A percentile compares a stretch with the other conserved stretches of the same genome.
phyloP scores from a whole-genome alignment of 371 early-diverging fungal genomes.

The Cladochytrium tenue region DNA sequence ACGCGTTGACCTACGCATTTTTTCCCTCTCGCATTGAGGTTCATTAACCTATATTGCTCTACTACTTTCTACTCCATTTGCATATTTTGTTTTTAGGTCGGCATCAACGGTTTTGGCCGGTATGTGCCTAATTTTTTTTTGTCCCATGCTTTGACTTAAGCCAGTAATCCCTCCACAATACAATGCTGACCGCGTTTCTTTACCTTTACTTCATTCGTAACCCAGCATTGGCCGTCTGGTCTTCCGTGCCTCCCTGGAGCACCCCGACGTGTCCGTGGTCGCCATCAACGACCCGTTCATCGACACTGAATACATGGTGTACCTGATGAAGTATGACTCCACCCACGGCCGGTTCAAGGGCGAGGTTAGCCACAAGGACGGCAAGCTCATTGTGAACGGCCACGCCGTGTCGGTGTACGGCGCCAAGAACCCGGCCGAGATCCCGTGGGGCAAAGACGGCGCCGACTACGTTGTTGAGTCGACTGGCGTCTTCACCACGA shows the following conservation, averaged over 20 bases:
- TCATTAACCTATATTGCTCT: too few species aligned
- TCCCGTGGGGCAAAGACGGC: conserved; percentile 87
- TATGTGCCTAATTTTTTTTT: conserved; percentile 11
- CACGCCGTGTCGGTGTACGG: conserved; percentile 72
- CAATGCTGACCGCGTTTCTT: too few species aligned
- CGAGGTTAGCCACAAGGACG: conserved; percentile 71
- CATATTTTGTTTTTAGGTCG: conserved; percentile 72
- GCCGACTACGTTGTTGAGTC: conserved; percentile 98
- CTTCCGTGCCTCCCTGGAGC: conserved; percentile 82
- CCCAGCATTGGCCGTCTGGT: conserved; percentile 96
- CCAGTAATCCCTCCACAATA: too few species aligned
- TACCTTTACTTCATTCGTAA: not conserved
- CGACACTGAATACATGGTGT: conserved; percentile 89
- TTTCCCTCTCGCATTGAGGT: too few species aligned
- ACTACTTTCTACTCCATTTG: too few species aligned
- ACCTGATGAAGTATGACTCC: conserved; percentile 97
- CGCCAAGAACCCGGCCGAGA: conserved; percentile 78
- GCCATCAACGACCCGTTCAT: conserved; percentile 99
- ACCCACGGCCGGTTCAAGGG: conserved; percentile 93
- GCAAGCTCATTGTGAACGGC: conserved; percentile 85
- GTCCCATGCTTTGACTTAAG: not conserved
- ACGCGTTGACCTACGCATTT: too few species aligned
- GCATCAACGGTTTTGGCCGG: conserved; percentile 91
- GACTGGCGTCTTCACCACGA: conserved; percentile 96
- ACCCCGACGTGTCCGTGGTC: conserved; percentile 80